phyloP scores from a whole-genome alignment of 2,329 filamentous ascomycete genomes.

The Hortaea werneckii region DNA sequence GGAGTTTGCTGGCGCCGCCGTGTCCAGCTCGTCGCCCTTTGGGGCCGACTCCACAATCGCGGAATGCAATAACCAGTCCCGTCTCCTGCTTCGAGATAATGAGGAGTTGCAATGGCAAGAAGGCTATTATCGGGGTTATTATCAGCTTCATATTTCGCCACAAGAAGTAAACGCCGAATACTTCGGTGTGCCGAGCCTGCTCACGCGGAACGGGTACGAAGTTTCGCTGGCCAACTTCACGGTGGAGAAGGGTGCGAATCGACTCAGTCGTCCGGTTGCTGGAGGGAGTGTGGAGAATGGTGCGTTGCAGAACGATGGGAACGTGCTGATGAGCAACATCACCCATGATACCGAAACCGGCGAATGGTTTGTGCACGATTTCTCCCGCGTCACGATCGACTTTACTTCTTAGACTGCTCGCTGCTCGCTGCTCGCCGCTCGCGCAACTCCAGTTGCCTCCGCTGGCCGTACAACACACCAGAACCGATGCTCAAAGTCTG shows the following conservation, averaged over 20 bases:
- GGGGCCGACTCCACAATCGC: conserved; percentile 38
- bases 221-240: conserved; percentile 59
- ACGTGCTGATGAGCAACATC: conserved; percentile 15
- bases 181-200: conserved; percentile 51
- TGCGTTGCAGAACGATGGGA: conserved; percentile 37
- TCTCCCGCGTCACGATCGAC: neutral
- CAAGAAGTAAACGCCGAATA: conserved; percentile 50
- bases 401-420: neutral
- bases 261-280: conserved; percentile 38
- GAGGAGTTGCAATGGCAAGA: conserved; percentile 61
- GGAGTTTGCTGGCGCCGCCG: conserved; percentile 40
- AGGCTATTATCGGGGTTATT: conserved; percentile 62
- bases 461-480: too few species aligned
- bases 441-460: too few species aligned
- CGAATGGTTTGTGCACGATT: conserved; percentile 10
- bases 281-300: conserved; percentile 44
- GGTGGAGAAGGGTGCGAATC: conserved; percentile 49
- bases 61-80: conserved; percentile 37
- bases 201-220: conserved; percentile 51
- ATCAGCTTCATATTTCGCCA: conserved; percentile 47
- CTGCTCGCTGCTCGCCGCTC: neutral
- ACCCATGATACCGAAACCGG: conserved; percentile 16
- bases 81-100: conserved; percentile 39
- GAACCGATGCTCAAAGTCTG: too few species aligned
- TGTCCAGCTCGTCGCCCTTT: conserved; percentile 43